Percentiles rank a stretch among this genome's conserved stretches.
These are phyloP conservation scores for Herpotrichia juniperi DNA, from an alignment of 2,329 filamentous ascomycete species.

Conservation along the genomic window DNA sequence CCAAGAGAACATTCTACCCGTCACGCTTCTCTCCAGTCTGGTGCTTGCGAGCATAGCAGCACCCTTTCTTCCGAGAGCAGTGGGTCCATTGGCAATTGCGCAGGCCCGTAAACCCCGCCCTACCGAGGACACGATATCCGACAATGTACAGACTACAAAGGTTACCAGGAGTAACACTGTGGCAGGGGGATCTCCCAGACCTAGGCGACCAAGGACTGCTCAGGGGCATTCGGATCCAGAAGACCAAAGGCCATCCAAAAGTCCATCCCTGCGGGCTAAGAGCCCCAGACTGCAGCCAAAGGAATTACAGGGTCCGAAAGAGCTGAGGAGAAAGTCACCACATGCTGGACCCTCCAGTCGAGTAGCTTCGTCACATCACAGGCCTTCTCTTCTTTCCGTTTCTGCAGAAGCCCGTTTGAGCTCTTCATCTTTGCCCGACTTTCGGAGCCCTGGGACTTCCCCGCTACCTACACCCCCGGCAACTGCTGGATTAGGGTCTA, in stretches of 20 bases:
- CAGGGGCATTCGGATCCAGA: slow-evolving; percentile 46
- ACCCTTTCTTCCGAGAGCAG: slow-evolving; percentile 77
- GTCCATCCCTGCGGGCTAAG: slow-evolving; percentile 44
- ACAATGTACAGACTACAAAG: slow-evolving; percentile 62
- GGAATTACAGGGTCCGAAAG: slow-evolving; percentile 32
- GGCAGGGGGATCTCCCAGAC: slow-evolving; percentile 50
- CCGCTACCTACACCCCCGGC: slow-evolving; percentile 46
- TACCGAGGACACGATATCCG: slow-evolving; percentile 65
- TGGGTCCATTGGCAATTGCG: slow-evolving; percentile 79
- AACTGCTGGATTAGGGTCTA: slow-evolving; percentile 49
- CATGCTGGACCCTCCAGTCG: slow-evolving; percentile 28
- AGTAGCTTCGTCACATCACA: slow-evolving; percentile 38
- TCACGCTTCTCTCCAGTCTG: slow-evolving; percentile 80
- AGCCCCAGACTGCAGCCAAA: slow-evolving; percentile 43
- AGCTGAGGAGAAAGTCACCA: slow-evolving; percentile 34
- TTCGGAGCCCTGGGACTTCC: slow-evolving; percentile 58
- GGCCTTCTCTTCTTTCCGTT: slow-evolving; percentile 59
- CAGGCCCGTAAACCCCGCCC: slow-evolving; percentile 78
- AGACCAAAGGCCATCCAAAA: slow-evolving; percentile 41
- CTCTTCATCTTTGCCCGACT: slow-evolving; percentile 70
- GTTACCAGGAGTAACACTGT: slow-evolving; percentile 74
- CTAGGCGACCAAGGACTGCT: slow-evolving; percentile 49
- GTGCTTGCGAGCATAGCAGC: slow-evolving; percentile 78
- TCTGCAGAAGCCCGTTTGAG: slow-evolving; percentile 68
- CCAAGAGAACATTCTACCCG: slow-evolving; percentile 79